Percentiles rank a stretch among this genome's conserved stretches.
Evolutionary conservation across 129 eudicot species (phyloP).

Genomic region (Chrysanthemum lavandulifolium): DNA sequence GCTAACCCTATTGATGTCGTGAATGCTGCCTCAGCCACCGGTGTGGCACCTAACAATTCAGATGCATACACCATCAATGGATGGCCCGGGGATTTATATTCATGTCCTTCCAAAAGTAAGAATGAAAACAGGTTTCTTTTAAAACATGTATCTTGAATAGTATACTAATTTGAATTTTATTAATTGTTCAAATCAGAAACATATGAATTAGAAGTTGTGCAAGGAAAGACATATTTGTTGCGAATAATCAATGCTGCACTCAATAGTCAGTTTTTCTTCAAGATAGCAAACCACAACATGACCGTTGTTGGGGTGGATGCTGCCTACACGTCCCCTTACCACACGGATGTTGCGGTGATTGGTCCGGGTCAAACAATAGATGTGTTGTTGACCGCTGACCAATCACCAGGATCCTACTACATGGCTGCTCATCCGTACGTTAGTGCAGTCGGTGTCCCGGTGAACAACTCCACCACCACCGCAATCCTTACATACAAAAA

Average conservation of each 20-base stretch:
- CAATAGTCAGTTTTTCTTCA: conserved; percentile 61
- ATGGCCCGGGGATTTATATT: conserved; percentile 60
- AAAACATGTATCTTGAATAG: background rate
- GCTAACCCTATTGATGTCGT: conserved; percentile 63
- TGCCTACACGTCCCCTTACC: conserved; percentile 49
- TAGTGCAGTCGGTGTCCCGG: conserved; percentile 30
- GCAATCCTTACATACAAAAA: conserved; percentile 41
- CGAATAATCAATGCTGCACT: conserved; percentile 86
- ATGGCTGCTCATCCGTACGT: conserved; percentile 57
- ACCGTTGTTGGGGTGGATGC: conserved; percentile 75
- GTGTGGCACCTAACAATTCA: no score
- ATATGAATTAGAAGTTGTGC: conserved; percentile 37
- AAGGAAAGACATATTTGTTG: conserved; percentile 61
- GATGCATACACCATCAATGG: conserved; percentile 47
- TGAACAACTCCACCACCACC: conserved; percentile 50
- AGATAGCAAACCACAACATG: conserved; percentile 61
- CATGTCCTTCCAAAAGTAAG: conserved; percentile 57
- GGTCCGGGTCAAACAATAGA: conserved; percentile 78
- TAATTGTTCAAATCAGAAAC: conserved; percentile 29
- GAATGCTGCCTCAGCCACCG: conserved; percentile 36
- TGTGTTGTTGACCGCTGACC: conserved; percentile 53
- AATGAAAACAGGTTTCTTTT: background rate
- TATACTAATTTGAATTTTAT: background rate
- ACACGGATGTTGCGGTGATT: conserved; percentile 49
- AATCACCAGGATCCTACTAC: conserved; percentile 50